phyloP scores from a whole-genome alignment of 805 yeast genomes.

The Myxozyma sirexii region DNA sequence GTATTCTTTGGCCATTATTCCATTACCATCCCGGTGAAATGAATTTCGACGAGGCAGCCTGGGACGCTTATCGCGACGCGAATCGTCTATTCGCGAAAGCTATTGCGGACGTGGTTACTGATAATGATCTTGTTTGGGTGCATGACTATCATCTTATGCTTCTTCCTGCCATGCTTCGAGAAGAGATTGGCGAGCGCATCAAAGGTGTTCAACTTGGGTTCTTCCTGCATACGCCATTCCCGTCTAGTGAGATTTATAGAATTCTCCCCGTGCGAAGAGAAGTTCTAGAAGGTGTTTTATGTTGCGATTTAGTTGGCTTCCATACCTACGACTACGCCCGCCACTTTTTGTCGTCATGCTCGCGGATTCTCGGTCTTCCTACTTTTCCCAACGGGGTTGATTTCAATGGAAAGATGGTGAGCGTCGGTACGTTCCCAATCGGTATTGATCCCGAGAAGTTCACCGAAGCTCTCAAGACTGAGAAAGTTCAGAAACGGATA shows the following conservation, averaged over 20 bases:
- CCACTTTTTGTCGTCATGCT: conserved; percentile 88
- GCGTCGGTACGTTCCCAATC: conserved; percentile 97
- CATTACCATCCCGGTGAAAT: conserved; percentile 99
- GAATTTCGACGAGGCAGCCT: conserved; percentile 94
- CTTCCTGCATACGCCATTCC: conserved; percentile 97
- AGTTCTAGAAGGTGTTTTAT: conserved; percentile 84
- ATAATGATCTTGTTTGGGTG: conserved; percentile 92
- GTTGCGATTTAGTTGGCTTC: conserved; percentile 94
- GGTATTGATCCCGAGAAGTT: conserved; percentile 96
- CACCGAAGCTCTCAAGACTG: conserved; percentile 69
- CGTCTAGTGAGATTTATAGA: conserved; percentile 93
- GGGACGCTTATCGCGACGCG: conserved; percentile 97
- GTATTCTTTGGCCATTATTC: conserved; percentile 96
- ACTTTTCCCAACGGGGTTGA: conserved; percentile 91
- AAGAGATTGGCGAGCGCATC: conserved; percentile 52
- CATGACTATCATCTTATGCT: conserved; percentile 98
- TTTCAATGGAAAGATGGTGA: conserved; percentile 71
- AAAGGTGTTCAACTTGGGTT: conserved; percentile 79
- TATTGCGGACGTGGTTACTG: conserved; percentile 68
- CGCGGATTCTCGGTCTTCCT: conserved; percentile 75
- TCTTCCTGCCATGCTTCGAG: conserved; percentile 82
- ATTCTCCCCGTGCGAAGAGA: conserved; percentile 94
- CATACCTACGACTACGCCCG: conserved; percentile 99
- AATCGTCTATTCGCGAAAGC: conserved; percentile 77
- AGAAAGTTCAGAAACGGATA: conserved; percentile 67